phyloP scores from a whole-genome alignment of 495 filamentous ascomycete genomes.

The Trichoderma parareesei region DNA sequence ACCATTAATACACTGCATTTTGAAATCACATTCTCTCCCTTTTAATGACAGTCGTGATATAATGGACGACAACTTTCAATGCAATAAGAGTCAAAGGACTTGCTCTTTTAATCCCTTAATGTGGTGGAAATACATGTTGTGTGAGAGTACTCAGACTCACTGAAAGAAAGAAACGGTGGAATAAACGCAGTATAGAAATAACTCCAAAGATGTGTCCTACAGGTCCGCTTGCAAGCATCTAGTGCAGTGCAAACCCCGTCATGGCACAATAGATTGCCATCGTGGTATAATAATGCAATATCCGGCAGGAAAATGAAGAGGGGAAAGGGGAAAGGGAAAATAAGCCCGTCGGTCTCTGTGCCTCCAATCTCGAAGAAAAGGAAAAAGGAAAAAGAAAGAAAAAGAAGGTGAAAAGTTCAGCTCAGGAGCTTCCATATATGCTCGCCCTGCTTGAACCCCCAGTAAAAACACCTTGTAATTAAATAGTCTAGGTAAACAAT shows the following conservation, averaged over 20 bases:
- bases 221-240: background rate
- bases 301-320: background rate
- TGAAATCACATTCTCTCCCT: too few relatives aligned
- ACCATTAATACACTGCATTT: too few relatives aligned
- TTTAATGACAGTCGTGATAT: too few relatives aligned
- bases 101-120: background rate
- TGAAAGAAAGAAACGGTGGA: background rate
- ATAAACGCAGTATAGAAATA: background rate
- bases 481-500: background rate
- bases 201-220: background rate
- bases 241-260: background rate
- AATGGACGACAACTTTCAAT: too few relatives aligned
- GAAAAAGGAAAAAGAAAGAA: too few relatives aligned
- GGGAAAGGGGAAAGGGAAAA: background rate
- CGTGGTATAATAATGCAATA: background rate
- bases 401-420: background rate
- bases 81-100: background rate
- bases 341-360: background rate
- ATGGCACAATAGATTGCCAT: constrained; percentile 3
- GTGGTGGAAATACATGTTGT: constrained; percentile 2
- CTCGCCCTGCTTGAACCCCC: background rate
- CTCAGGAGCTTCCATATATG: background rate
- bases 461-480: background rate
- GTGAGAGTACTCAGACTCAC: background rate
- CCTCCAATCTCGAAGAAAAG: background rate